A percentile compares a stretch with the other conserved stretches of the same genome.
Conservation (phyloP, 257 asterid species). For the Plectranthus barbatus region DNA sequence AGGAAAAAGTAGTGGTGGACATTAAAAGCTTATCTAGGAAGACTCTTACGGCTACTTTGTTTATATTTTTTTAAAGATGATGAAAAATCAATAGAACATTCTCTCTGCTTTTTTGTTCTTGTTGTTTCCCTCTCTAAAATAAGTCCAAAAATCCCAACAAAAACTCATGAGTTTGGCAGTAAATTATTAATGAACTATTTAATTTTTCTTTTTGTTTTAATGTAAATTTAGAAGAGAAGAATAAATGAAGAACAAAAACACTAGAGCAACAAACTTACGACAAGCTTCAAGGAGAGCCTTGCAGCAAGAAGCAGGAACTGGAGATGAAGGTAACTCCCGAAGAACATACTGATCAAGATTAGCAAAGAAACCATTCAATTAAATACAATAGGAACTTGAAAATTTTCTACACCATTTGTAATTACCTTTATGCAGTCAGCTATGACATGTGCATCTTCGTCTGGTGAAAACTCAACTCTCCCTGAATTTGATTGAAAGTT, state of each 20-base stretch:
- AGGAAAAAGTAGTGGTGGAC: no score
- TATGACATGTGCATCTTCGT: slow-evolving; percentile 93
- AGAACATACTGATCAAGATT: slow-evolving; percentile 61
- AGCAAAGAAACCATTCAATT: slow-evolving; percentile 7
- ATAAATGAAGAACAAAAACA: not conserved
- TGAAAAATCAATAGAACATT: no score
- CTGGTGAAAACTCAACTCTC: slow-evolving; percentile 65
- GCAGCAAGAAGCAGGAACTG: slow-evolving; percentile 99
- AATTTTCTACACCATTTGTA: slow-evolving; percentile 14
- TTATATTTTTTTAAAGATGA: no score
- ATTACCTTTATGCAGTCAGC: slow-evolving; percentile 95
- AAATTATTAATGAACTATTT: no score
- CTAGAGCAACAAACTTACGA: slow-evolving; percentile 42
- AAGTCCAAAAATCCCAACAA: no score
- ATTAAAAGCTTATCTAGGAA: no score
- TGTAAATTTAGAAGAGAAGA: slow-evolving; percentile 1
- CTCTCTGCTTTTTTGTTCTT: no score
- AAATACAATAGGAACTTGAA: slow-evolving; percentile 1
- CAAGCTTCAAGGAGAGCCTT: slow-evolving; percentile 93
- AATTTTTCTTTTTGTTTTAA: not conserved
- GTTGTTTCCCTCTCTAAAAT: no score
- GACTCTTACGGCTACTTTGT: no score
- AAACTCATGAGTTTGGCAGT: no score
- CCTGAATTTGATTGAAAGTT: slow-evolving; percentile 36
- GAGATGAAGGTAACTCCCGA: slow-evolving; percentile 96